A percentile compares a stretch with the other conserved stretches of the same genome.
These are phyloP conservation scores for Fraxinus greggii DNA, from an alignment of 305 asterid species.

Conservation along the genomic window DNA sequence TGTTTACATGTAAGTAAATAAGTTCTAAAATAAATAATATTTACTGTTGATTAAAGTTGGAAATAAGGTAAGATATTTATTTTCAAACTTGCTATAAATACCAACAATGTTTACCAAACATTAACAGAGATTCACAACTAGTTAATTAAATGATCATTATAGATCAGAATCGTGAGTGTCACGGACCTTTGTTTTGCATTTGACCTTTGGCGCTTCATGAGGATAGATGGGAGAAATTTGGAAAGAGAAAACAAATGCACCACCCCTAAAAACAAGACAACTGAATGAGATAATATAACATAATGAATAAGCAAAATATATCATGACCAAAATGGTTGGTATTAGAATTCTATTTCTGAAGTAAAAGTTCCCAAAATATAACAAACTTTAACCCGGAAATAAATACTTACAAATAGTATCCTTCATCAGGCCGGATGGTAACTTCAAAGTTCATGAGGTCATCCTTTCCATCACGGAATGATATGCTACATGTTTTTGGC, in stretches of 20 bases:
- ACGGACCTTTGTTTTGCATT: constrained; percentile 93
- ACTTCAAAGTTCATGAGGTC: constrained; percentile 97
- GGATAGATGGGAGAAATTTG: constrained; percentile 85
- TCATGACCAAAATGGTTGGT: neutral
- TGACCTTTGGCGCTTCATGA: constrained; percentile 92
- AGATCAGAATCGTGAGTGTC: neutral
- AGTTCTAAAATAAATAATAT: neutral
- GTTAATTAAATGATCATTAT: neutral
- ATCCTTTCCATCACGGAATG: constrained; percentile 90
- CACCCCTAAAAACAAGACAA: constrained; percentile 46
- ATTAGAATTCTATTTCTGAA: neutral
- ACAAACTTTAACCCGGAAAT: neutral
- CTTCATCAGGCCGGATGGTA: constrained; percentile 90
- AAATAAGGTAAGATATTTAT: neutral
- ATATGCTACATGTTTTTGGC: constrained; percentile 74
- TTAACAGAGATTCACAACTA: neutral
- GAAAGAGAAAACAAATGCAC: constrained; percentile 79
- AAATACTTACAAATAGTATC: constrained; percentile 70
- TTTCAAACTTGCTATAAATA: neutral
- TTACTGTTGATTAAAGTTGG: neutral
- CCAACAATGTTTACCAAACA: neutral
- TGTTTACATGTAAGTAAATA: neutral
- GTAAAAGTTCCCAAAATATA: neutral
- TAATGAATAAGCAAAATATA: neutral
- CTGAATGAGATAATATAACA: constrained; percentile 5